Conservation (phyloP, 164 flowering plant species). For the Warburgia ugandensis region DNA sequence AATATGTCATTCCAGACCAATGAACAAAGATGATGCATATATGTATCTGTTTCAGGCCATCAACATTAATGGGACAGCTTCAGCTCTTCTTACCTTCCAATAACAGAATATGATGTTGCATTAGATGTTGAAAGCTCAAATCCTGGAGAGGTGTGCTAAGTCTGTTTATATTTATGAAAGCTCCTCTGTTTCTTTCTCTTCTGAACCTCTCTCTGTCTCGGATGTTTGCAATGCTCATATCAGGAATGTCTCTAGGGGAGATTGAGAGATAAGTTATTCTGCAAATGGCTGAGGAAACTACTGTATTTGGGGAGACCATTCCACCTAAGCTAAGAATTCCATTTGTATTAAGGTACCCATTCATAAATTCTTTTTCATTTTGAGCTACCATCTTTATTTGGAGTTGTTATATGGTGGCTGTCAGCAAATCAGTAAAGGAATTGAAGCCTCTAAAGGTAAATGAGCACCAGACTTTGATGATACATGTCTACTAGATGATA, state of each 20-base stretch:
- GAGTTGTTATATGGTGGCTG: not conserved
- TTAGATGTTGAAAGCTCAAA: conserved; percentile 52
- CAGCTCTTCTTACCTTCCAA: conserved; percentile 38
- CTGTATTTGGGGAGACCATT: conserved; percentile 43
- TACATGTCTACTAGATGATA: too few species aligned
- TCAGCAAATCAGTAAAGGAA: not conserved
- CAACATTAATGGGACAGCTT: conserved; percentile 53
- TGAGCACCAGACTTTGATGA: too few species aligned
- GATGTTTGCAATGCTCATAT: conserved; percentile 56
- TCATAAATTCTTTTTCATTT: not conserved
- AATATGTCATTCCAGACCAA: not conserved
- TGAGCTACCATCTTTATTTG: not conserved
- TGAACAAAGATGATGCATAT: not conserved
- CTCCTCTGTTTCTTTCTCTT: not conserved
- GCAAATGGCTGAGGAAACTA: conserved; percentile 50
- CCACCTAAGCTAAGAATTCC: conserved; percentile 45
- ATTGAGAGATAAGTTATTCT: conserved; percentile 49
- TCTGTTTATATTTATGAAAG: not conserved
- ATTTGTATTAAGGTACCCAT: conserved; percentile 35
- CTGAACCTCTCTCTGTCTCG: conserved; percentile 9
- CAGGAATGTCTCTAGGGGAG: conserved; percentile 67
- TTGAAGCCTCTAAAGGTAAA: too few species aligned
- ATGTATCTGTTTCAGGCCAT: conserved; percentile 32
- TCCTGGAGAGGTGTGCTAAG: conserved; percentile 25
- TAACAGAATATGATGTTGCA: conserved; percentile 41